A percentile compares a stretch with the other conserved stretches of the same genome.
phyloP scores from a whole-genome alignment of 2,329 filamentous ascomycete genomes.

The Stachybotrys echinatus region DNA sequence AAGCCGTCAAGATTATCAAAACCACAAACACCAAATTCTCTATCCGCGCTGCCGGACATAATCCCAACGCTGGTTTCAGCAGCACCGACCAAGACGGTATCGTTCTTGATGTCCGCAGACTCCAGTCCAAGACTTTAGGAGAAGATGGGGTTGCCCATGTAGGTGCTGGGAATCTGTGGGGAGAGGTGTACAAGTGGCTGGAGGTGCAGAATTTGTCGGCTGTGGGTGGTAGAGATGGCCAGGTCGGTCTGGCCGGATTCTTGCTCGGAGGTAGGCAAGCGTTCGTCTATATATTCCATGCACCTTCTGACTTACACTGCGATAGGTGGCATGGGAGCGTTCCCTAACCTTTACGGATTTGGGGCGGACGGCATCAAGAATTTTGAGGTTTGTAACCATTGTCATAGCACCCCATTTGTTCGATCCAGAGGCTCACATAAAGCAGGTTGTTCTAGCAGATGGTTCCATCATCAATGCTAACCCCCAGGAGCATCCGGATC shows the following conservation, averaged over 20 bases:
- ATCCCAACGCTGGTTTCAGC: conserved; percentile 1
- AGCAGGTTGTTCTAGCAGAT: background rate
- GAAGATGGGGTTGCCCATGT: background rate
- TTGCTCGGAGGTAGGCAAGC: background rate
- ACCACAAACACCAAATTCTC: background rate
- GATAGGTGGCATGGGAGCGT: background rate
- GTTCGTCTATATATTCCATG: background rate
- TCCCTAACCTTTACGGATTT: background rate
- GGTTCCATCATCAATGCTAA: background rate
- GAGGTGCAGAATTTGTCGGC: background rate
- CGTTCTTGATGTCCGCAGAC: background rate
- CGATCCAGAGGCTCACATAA: background rate
- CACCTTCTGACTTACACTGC: background rate
- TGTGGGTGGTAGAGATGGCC: background rate
- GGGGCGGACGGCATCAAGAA: background rate
- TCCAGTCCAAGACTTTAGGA: background rate
- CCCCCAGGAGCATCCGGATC: background rate
- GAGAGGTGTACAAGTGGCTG: conserved; percentile 1
- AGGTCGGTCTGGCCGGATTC: conserved; percentile 1
- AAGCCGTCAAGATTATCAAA: background rate
- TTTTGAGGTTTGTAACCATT: background rate
- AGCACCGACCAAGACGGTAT: background rate
- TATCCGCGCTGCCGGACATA: background rate
- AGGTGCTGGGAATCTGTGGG: conserved; percentile 2
- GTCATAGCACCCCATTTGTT: background rate